Percentiles rank a stretch among this genome's conserved stretches.
Evolutionary conservation across 2,329 filamentous ascomycete genomes (phyloP).

Genomic region (Aspergillus carbonarius): DNA sequence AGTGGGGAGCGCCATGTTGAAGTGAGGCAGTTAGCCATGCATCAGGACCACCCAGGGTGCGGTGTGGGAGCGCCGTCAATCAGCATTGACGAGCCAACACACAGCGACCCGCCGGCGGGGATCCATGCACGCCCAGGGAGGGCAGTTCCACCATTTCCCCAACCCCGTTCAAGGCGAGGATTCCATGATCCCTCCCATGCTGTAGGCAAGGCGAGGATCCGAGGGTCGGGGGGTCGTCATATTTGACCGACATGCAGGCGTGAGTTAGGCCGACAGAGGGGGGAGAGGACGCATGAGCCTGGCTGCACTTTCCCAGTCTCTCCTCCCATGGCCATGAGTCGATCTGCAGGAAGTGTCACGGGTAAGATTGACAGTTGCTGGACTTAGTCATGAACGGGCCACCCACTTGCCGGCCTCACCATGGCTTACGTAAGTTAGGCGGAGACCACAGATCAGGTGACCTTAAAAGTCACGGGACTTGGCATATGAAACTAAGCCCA

Average conservation of each 20-base stretch:
- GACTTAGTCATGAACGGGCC: neutral
- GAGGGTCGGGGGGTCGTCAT: constrained; percentile 2
- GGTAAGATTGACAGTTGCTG: neutral
- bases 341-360: neutral
- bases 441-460: too few species aligned
- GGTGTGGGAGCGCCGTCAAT: constrained; percentile 16
- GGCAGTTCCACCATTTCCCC: neutral
- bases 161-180: constrained; percentile 3
- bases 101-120: constrained; percentile 18
- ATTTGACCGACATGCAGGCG: constrained; percentile 10
- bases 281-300: too few species aligned
- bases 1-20: constrained; percentile 20
- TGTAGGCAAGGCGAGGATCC: constrained; percentile 4
- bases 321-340: too few species aligned
- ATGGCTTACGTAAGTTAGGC: too few species aligned
- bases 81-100: constrained; percentile 20
- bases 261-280: constrained; percentile 4
- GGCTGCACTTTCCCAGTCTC: neutral
- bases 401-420: too few species aligned
- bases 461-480: neutral
- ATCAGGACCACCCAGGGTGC: constrained; percentile 19
- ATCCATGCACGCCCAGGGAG: neutral
- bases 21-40: constrained; percentile 26
- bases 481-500: neutral
- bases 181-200: constrained; percentile 10